Percentiles rank a stretch among this genome's conserved stretches.
Evolutionary conservation across 345 rosid genomes (phyloP).

Genomic region (Tarenaya hassleriana): DNA sequence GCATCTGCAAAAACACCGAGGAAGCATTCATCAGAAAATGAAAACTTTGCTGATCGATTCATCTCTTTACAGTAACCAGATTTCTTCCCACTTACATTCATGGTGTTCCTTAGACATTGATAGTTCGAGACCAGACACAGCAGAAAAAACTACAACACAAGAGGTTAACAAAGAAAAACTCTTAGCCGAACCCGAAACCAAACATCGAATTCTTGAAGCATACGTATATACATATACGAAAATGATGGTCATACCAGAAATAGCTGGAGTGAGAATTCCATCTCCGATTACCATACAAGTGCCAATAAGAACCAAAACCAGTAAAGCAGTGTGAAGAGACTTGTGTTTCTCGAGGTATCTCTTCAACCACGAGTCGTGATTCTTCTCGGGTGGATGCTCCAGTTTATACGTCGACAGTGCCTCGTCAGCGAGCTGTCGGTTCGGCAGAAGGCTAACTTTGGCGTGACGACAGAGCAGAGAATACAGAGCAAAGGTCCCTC

Average conservation of each 20-base stretch:
- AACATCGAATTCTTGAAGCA: conserved; percentile 1
- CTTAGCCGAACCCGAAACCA: too few species aligned
- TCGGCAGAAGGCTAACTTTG: conserved; percentile 90
- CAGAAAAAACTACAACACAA: conserved; percentile 64
- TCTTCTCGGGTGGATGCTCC: conserved; percentile 67
- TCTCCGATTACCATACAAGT: conserved; percentile 99
- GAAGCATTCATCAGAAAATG: conserved; percentile 12
- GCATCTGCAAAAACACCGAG: conserved; percentile 59
- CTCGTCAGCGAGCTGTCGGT: conserved; percentile 87
- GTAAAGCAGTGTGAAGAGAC: conserved; percentile 78
- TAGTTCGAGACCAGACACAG: conserved; percentile 94
- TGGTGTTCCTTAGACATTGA: conserved; percentile 89
- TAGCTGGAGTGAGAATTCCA: conserved; percentile 95
- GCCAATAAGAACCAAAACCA: conserved; percentile 91
- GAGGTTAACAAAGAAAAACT: conserved; percentile 5
- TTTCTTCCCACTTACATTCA: conserved; percentile 54
- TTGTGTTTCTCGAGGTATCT: conserved; percentile 72
- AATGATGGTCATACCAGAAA: too few species aligned
- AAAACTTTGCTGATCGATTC: conserved; percentile 14
- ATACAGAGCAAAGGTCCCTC: conserved; percentile 95
- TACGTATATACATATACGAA: too few species aligned
- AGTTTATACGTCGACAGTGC: conserved; percentile 90
- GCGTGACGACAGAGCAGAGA: conserved; percentile 90
- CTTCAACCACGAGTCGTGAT: conserved; percentile 56
- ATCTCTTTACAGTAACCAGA: conserved; percentile 9